These are phyloP conservation scores for Thuja plicata DNA, from an alignment of 83 land plant genomes.

Conservation along the genomic window DNA sequence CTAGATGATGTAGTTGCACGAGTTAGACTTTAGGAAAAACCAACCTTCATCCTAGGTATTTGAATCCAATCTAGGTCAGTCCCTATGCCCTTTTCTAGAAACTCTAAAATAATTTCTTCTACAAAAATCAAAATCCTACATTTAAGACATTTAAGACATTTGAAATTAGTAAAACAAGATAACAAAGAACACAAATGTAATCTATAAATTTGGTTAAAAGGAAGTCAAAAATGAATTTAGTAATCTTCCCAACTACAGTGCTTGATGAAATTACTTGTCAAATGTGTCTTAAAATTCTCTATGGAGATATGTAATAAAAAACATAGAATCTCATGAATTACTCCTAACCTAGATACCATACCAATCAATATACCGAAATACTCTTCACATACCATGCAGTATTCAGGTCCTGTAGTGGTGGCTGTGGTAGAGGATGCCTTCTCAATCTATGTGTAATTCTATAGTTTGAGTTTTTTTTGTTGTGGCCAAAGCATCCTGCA, in stretches of 20 bases:
- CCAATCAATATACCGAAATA: not conserved
- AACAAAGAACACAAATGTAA: too few relatives aligned
- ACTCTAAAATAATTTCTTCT: conserved; percentile 48
- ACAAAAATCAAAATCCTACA: conserved; percentile 47
- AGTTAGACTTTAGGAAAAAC: not conserved
- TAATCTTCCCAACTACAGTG: not conserved
- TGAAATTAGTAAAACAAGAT: not conserved
- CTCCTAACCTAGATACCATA: not conserved
- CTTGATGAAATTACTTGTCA: not conserved
- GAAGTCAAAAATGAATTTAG: too few relatives aligned
- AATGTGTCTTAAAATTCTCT: not conserved
- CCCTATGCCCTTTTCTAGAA: conserved; percentile 52
- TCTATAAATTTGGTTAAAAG: too few relatives aligned
- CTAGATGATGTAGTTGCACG: not conserved
- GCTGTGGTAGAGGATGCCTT: conserved; percentile 34
- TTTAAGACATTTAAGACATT: not conserved
- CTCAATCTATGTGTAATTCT: conserved; percentile 34
- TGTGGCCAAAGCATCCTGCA: conserved; percentile 37
- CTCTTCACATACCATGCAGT: conserved; percentile 21
- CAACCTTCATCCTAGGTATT: conserved; percentile 68
- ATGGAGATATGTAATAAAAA: not conserved
- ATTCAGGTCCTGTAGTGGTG: conserved; percentile 33
- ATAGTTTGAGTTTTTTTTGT: conserved; percentile 37
- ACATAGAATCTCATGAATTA: too few relatives aligned
- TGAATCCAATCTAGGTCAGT: conserved; percentile 65